Base-by-base conservation (phyloP, 805 yeast genomes). In the Candida ficus region DNA sequence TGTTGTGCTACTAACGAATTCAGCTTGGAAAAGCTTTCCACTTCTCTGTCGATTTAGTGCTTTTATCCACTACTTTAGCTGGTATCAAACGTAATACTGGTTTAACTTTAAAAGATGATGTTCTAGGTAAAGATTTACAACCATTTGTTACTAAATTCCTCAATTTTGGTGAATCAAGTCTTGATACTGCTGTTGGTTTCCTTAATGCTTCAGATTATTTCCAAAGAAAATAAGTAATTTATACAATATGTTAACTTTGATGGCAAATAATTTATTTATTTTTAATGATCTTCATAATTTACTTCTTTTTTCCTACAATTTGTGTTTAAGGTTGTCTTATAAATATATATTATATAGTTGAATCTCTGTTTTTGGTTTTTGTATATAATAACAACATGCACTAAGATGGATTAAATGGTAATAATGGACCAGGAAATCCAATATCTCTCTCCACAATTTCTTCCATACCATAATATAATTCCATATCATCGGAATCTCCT, bases 151-250 rank as follows among this genome's bases (percentile, higher is more conserved):
- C 66, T 27, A 81, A 78, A 56, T 93, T 90, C 58, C 70, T 93
- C 47, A 83, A 78, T 38, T 57, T 81, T 22, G 99, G 99, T n/a
- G 99, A 93, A 56, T 78, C 79, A 61, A 64, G 83, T 3, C 79
- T 82, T 49, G 96, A 89, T 56, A 73, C 76, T 41, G 67, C 83
- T 17, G 81, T 83, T 10, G 82, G 84, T 4, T 68, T 77, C 48
- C 73, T 88, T 68, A 76, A 80, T 31, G 69, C 81, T 7, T 84
- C 95, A 2, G 73, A 76, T 16, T 87, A 82, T 63, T 93, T 90
- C 61, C 77, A 65, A 36, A 73, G 88, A 52, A 76, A 68, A 48
- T 78, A 48, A 45, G n/a, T n/a, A n/a, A n/a, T n/a, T n/a, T n/a
- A n/a, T n/a, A n/a, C n/a, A n/a, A n/a, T n/a, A n/a, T n/a, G n/a